Evolutionary conservation across 2,329 filamentous ascomycete genomes (phyloP).

Genomic region (Apiospora rasikravindrae): DNA sequence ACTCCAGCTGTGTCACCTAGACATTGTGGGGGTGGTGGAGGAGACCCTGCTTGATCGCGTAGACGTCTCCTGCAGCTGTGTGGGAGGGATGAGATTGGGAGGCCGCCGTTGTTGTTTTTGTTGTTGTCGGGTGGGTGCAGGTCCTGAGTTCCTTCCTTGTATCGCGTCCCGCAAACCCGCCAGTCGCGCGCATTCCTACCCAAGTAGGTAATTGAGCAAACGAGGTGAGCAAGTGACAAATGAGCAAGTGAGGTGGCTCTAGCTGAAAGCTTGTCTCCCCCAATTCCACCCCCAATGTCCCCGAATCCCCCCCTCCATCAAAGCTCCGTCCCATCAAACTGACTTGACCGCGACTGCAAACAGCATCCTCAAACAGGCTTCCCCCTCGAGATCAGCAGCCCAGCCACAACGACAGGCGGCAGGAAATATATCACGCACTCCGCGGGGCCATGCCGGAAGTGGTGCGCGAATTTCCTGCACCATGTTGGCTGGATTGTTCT

Average conservation of each 20-base stretch:
- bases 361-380: neutral
- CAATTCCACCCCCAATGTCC: neutral
- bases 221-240: too few relatives aligned
- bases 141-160: neutral
- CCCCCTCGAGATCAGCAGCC: slow-evolving; percentile 2
- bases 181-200: neutral
- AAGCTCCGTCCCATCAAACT: neutral
- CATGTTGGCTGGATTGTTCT: neutral
- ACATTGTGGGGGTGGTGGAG: neutral
- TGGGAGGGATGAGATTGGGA: neutral
- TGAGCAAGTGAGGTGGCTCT: neutral
- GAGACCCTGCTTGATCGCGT: neutral
- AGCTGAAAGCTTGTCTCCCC: neutral
- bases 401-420: neutral
- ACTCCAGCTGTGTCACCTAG: neutral
- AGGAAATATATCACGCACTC: slow-evolving; percentile 3
- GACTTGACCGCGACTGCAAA: slow-evolving; percentile 4
- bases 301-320: neutral
- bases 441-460: slow-evolving; percentile 18
- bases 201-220: neutral
- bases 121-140: neutral
- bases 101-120: neutral
- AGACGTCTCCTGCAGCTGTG: neutral
- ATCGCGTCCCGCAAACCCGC: neutral
- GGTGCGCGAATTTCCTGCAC: slow-evolving; percentile 19